Conservation (phyloP, 2,329 filamentous ascomycete species). For the Alternaria sp. region DNA sequence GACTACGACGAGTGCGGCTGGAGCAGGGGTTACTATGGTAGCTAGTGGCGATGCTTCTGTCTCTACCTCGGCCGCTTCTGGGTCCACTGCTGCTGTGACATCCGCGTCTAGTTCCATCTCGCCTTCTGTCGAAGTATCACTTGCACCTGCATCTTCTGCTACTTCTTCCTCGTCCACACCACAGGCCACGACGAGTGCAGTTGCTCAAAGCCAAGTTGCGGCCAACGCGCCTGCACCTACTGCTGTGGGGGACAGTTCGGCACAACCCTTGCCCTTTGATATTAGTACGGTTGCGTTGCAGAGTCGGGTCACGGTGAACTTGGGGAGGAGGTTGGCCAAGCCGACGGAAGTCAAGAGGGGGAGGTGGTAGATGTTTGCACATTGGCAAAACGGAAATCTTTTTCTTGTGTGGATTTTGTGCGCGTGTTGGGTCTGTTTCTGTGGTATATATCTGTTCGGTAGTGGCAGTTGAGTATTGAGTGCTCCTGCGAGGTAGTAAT, state of each 20-base stretch:
- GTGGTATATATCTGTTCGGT: slow-evolving; percentile 12
- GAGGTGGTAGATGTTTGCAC: slow-evolving; percentile 11
- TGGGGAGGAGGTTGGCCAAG: slow-evolving; percentile 36
- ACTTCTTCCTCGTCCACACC: background rate
- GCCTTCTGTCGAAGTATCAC: background rate
- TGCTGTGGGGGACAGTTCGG: slow-evolving; percentile 13
- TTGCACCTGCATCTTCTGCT: background rate
- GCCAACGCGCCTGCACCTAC: slow-evolving; percentile 20
- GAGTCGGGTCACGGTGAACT: slow-evolving; percentile 46
- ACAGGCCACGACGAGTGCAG: slow-evolving; percentile 18
- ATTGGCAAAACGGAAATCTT: background rate
- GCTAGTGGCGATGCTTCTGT: slow-evolving; percentile 20
- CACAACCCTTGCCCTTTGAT: slow-evolving; percentile 41
- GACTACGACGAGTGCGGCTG: slow-evolving; percentile 29
- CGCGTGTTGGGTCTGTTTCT: background rate
- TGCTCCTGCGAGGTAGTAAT: slow-evolving; percentile 15
- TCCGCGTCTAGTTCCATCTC: background rate
- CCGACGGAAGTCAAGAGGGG: slow-evolving; percentile 26
- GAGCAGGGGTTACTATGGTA: slow-evolving; percentile 25
- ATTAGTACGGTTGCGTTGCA: slow-evolving; percentile 46
- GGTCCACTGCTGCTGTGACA: background rate
- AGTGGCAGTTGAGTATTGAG: slow-evolving; percentile 20
- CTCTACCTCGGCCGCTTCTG: background rate
- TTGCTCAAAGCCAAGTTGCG: slow-evolving; percentile 36
- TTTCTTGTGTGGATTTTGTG: background rate